Evolutionary conservation across 345 rosid species (phyloP).

Genomic region (Mangifera indica): DNA sequence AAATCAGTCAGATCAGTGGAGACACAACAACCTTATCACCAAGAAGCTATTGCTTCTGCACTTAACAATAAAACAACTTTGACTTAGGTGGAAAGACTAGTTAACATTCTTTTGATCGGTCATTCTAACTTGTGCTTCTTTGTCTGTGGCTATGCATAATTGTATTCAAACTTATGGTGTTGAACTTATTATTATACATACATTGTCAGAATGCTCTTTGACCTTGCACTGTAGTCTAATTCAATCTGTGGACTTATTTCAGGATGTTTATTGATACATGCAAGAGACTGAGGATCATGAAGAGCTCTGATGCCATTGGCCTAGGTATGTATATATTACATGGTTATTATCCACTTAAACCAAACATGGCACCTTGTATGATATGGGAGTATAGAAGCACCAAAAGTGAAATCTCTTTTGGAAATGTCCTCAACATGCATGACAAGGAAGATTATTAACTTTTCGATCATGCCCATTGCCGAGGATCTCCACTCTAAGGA

Average conservation of each 20-base stretch:
- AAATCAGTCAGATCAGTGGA: neutral
- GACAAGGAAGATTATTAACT: neutral
- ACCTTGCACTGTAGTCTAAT: conserved; percentile 16
- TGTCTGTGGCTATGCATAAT: neutral
- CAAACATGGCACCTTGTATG: neutral
- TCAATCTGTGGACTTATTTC: conserved; percentile 20
- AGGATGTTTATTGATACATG: conserved; percentile 66
- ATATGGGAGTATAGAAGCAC: neutral
- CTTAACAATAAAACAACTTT: neutral
- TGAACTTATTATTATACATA: neutral
- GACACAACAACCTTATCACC: neutral
- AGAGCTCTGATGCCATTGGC: conserved; percentile 73
- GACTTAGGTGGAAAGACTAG: neutral
- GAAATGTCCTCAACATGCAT: neutral
- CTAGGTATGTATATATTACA: conserved; percentile 33
- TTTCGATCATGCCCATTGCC: neutral
- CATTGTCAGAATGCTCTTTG: neutral
- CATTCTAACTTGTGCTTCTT: neutral
- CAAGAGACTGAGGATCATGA: conserved; percentile 68
- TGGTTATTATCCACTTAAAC: neutral
- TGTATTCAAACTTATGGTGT: neutral
- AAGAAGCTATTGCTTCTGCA: conserved; percentile 7
- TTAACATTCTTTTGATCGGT: neutral
- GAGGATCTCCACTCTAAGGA: neutral
- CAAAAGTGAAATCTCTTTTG: neutral